Conservation (phyloP, 768 basidiomycete genomes). For the Suillus hirtellus region DNA sequence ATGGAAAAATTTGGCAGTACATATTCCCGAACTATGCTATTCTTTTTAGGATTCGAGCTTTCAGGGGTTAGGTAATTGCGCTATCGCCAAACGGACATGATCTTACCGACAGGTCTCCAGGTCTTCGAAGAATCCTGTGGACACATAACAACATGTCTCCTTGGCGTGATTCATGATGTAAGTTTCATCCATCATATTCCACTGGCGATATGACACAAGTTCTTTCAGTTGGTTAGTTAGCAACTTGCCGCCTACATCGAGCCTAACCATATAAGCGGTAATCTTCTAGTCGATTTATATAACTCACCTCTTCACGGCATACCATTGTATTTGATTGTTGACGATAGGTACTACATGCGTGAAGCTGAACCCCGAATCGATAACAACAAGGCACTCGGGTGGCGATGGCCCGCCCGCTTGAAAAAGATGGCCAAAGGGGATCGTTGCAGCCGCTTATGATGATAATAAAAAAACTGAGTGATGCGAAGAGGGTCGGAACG, state of each 20-base stretch:
- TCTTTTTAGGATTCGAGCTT: constrained; percentile 57
- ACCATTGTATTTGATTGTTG: constrained; percentile 71
- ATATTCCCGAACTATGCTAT: constrained; percentile 83
- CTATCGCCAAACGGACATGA: constrained; percentile 22
- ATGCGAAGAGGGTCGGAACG: constrained; percentile 22
- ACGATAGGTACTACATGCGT: constrained; percentile 89
- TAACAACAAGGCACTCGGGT: constrained; percentile 78
- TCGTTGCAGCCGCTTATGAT: constrained; percentile 71
- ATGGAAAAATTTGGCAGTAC: constrained; percentile 84
- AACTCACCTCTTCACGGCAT: constrained; percentile 75
- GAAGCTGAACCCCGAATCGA: constrained; percentile 94
- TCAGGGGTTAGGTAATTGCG: constrained; percentile 22
- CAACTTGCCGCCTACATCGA: constrained; percentile 95
- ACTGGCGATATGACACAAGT: constrained; percentile 91
- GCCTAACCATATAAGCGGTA: constrained; percentile 45
- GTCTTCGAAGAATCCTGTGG: constrained; percentile 68
- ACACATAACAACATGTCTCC: constrained; percentile 87
- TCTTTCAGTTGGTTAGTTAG: constrained; percentile 95
- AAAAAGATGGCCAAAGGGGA: constrained; percentile 77
- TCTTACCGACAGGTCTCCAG: constrained; percentile 77
- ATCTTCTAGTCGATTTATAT: constrained; percentile 16
- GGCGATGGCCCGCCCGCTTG: constrained; percentile 43
- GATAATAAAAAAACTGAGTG: constrained; percentile 18
- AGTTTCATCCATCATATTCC: constrained; percentile 98
- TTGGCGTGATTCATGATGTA: constrained; percentile 92